Evolutionary conservation across 805 yeast genomes (phyloP).

Genomic region (Wickerhamiella slavikovae): DNA sequence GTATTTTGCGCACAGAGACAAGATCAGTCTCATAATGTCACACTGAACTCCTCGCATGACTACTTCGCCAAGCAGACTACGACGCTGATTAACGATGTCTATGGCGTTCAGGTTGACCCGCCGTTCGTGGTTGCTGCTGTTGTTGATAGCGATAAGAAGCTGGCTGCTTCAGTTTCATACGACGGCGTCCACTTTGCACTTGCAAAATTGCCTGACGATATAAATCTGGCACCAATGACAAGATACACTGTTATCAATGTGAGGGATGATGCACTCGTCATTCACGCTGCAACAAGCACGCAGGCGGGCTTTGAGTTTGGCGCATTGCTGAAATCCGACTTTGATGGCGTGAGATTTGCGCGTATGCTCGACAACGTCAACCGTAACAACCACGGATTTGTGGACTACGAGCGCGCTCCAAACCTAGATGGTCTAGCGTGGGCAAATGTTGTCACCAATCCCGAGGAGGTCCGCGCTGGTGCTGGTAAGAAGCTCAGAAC

Average conservation of each 20-base stretch:
- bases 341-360: slow-evolving; percentile 75
- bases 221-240: slow-evolving; percentile 17
- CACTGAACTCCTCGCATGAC: slow-evolving; percentile 32
- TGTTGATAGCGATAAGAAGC: slow-evolving; percentile 26
- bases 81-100: slow-evolving; percentile 31
- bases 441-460: slow-evolving; percentile 46
- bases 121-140: slow-evolving; percentile 60
- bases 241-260: slow-evolving; percentile 70
- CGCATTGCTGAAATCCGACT: slow-evolving; percentile 66
- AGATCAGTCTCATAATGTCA: slow-evolving; percentile 2
- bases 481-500: slow-evolving; percentile 42
- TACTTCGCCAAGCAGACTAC: slow-evolving; percentile 24
- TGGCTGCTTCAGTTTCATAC: slow-evolving; percentile 53
- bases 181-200: slow-evolving; percentile 64
- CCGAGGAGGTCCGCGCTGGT: slow-evolving; percentile 24
- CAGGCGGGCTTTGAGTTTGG: slow-evolving; percentile 43
- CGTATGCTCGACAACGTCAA: slow-evolving; percentile 50
- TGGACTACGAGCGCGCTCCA: slow-evolving; percentile 71
- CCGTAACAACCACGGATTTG: slow-evolving; percentile 51
- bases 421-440: slow-evolving; percentile 71
- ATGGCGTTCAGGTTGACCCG: slow-evolving; percentile 57
- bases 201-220: slow-evolving; percentile 53
- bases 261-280: slow-evolving; percentile 45
- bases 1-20: slow-evolving; percentile 36
- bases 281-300: slow-evolving; percentile 58